Conservation (phyloP, 352 stramenopile genomes). For the Globisporangium canariense region DNA sequence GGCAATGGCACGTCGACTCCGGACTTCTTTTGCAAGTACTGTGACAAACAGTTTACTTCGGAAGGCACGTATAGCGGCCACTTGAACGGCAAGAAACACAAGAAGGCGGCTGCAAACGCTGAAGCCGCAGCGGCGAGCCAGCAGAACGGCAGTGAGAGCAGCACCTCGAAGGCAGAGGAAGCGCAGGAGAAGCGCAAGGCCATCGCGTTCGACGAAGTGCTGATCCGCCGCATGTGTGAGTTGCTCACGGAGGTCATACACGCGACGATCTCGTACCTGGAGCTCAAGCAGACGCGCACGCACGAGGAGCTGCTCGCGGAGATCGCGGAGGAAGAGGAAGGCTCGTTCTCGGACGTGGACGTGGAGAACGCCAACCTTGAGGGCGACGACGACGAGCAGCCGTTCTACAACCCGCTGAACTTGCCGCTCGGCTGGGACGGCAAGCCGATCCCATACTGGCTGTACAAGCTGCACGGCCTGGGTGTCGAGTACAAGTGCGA, state of each 20-base stretch:
- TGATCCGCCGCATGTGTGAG: slow-evolving; percentile 71
- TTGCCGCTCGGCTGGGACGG: slow-evolving; percentile 98
- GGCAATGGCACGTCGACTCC: slow-evolving; percentile 4
- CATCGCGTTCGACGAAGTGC: slow-evolving; percentile 69
- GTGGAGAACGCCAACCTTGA: slow-evolving; percentile 65
- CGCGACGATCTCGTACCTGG: slow-evolving; percentile 79
- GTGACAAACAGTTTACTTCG: slow-evolving; percentile 73
- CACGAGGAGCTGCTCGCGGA: slow-evolving; percentile 85
- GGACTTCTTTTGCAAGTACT: slow-evolving; percentile 55
- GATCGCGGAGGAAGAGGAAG: slow-evolving; percentile 86
- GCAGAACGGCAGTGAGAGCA: neutral
- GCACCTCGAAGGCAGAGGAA: slow-evolving; percentile 4
- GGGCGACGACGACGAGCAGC: slow-evolving; percentile 93
- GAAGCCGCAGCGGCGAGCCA: slow-evolving; percentile 6
- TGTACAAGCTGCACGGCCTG: slow-evolving; percentile 99
- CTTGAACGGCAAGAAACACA: slow-evolving; percentile 78
- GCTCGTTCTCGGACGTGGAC: slow-evolving; percentile 76
- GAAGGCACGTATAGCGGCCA: slow-evolving; percentile 71
- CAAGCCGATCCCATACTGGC: slow-evolving; percentile 99
- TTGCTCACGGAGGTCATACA: slow-evolving; percentile 83
- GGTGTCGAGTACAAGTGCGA: slow-evolving; percentile 99
- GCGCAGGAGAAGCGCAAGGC: slow-evolving; percentile 31
- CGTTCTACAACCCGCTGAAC: slow-evolving; percentile 99
- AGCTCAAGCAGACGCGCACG: slow-evolving; percentile 86
- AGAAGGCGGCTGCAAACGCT: slow-evolving; percentile 41